A percentile compares a stretch with the other conserved stretches of the same genome.
These are phyloP conservation scores for Neopestalotiopsis sp. DNA, from an alignment of 2,329 filamentous ascomycete species.

Conservation along the genomic window DNA sequence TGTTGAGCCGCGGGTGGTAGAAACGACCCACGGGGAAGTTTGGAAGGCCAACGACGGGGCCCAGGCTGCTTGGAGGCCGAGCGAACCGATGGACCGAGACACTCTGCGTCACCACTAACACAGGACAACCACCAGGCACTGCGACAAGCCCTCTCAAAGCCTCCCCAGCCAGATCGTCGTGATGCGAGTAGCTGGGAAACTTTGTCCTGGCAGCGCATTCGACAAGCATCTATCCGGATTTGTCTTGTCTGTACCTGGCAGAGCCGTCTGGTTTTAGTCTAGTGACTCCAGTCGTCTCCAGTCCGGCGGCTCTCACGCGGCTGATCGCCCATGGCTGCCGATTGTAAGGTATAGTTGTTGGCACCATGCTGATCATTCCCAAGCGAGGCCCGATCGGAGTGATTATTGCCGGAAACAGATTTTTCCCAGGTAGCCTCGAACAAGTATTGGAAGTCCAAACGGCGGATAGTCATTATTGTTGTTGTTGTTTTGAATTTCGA, in stretches of 20 bases:
- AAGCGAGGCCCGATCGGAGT: background rate
- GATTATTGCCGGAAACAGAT: background rate
- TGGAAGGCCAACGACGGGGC: background rate
- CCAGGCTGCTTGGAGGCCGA: background rate
- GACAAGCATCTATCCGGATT: background rate
- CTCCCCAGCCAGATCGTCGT: background rate
- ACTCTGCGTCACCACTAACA: slow-evolving; percentile 6
- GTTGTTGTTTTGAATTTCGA: background rate
- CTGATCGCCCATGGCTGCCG: background rate
- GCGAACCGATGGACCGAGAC: slow-evolving; percentile 3
- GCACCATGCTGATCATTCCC: background rate
- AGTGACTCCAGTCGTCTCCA: background rate
- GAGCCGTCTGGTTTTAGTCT: background rate
- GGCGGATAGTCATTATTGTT: background rate
- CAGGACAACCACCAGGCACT: background rate
- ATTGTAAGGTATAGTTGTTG: background rate
- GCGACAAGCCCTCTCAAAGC: background rate
- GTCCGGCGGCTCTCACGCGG: slow-evolving; percentile 7
- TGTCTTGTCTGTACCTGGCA: background rate
- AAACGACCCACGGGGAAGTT: background rate
- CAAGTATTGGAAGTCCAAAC: background rate
- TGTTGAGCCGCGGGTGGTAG: slow-evolving; percentile 5
- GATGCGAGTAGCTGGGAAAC: background rate
- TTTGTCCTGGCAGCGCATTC: background rate
- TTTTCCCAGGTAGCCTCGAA: background rate